Evolutionary conservation across 768 basidiomycete genomes (phyloP), one percentile per base, ranked within the genome.

Genomic region (Suillus paluster): DNA sequence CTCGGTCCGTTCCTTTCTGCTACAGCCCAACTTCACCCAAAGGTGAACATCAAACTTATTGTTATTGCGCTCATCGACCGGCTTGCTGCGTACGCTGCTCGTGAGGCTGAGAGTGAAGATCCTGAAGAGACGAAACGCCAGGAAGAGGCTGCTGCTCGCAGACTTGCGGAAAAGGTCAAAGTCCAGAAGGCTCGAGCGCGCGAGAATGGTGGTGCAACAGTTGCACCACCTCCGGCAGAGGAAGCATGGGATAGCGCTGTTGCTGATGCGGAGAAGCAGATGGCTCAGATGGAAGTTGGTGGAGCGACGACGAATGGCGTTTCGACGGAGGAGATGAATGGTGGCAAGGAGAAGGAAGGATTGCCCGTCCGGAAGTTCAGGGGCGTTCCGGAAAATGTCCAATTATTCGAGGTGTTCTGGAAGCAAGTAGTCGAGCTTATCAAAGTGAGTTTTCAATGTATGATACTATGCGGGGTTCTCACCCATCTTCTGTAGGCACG

Each of bases 381-480:
- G 73, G 97, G 97, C 21, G 88, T 99, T 46, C 97, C 97, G 9
- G 92, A 95, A 72, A 85, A 98, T 66, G 97, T 97, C 25, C 93
- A 91, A 71, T 77, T 99, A 57, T 99, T 99, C 64, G 97, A 99
- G 72, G 95, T 99, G 12, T 99, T 99, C 74, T 99, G 97, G 97
- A 89, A 92, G 65, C 97, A 99, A 73, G 94, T 99, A 6, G 96
- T 99, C 12, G 91, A 97, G 73, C 86, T 99, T 30, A 96, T 99
- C 81, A 97, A 96, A 86, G 95, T 94, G 67, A 21, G 84, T 71
- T 21, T 48, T 34, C 36, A 12, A 15, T 48, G n/a, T n/a, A n/a
- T n/a, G n/a, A n/a, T 36, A 15, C 15, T 0, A 17, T 61, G 33
- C 23, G 34, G 1, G 34, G 54, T 49, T 21, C 63, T 67, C 25